Base-by-base conservation (phyloP, 2,329 filamentous ascomycete species). In the Colletotrichum higginsianum region DNA sequence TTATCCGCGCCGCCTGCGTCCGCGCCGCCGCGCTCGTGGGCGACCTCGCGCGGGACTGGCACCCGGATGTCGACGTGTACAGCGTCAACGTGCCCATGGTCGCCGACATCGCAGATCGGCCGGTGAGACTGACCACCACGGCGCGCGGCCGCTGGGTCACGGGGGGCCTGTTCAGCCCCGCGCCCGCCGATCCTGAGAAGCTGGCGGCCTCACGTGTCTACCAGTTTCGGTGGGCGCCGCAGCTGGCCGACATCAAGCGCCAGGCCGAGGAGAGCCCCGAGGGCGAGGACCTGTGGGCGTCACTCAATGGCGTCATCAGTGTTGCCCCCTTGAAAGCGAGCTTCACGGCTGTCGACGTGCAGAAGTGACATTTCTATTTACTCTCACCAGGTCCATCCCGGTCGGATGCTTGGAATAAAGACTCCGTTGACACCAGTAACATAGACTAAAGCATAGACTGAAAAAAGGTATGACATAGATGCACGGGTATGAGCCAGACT, bases 21-120 rank as follows among this genome's bases (percentile, higher is more conserved):
- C 86, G 92, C 57, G 87, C 87, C 12, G 87, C 91, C 3, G 85
- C 84, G 69, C 79, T 94, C 16, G 89, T 93, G 67, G 88, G 93
- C 76, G 84, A 92, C 75, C 82, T 94, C 7, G 86, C 84, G 58
- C 81, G 85, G 35, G 89, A 90, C 73, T 93, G 90, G 87, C 82
- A 75, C 2, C 82, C 85, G 56, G 86, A 82, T 12, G 89, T 90
- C 1, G 89, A 92, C 77, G 80, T 94, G 12, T 94, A 93, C 79
- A 88, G 84, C 18, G 86, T 94, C 68, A 94, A 94, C 78, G 88
- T 93, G 11, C 92, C 92, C 11, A 81, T 94, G 30, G 85, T 91
- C 55, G 87, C 88, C 57, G 88, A 88, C 5, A 88, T 93, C 2
- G 87, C 86, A 57, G 77, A 84, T 13, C 84, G 83, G n/a, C 91